Evolutionary conservation across 345 rosid species (phyloP), one percentile per base, ranked within the genome.

Genomic region (Populus simonii): DNA sequence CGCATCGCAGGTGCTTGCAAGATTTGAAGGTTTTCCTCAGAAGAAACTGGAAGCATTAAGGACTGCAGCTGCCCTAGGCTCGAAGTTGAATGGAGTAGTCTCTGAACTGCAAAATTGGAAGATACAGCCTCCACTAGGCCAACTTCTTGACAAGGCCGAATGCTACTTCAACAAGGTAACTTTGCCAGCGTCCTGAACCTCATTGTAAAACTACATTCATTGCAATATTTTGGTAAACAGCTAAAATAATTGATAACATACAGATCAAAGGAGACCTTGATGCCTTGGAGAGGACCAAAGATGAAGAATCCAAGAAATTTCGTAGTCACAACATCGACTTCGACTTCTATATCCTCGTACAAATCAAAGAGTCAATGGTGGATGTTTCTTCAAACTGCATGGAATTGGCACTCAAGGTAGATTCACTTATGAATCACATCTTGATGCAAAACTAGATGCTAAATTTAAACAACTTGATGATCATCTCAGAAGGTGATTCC

Each of bases 1-100:
- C 36, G 61, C 38, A 49, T 39, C 20, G 49, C 86, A 96, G 97
- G 98, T 96, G 66, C 89, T 96, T 59, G 89, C 94, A 9, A 85
- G 94, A 74, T 92, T 95, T 59, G 98, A 96, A 87, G 98, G 91
- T 25, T 91, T 96, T 72, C 98, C 99, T 0, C 85, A 76, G n/a
- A 92, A 89, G 88, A 96, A 94, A 82, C 83, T 96, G 71, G 99
- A 96, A 88, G 84, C 97, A 35, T 43, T 94, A 55, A 85, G 99
- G 82, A 89, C 88, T 71, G 91, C 97, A 5, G 83, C 90, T 62
- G 93, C 92, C 27, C 84, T 96, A 43, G 85, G 83, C 85, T 66
- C 71, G 10, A 96, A 91, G 79, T 81, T 96, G 10, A 82, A 90
- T 15, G 85, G 82, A 16, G 84, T 91, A 22, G 23, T 86, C 39